Evolutionary conservation across 169 alveolate genomes (phyloP).

Genomic region (Amoebophrya sp.): DNA sequence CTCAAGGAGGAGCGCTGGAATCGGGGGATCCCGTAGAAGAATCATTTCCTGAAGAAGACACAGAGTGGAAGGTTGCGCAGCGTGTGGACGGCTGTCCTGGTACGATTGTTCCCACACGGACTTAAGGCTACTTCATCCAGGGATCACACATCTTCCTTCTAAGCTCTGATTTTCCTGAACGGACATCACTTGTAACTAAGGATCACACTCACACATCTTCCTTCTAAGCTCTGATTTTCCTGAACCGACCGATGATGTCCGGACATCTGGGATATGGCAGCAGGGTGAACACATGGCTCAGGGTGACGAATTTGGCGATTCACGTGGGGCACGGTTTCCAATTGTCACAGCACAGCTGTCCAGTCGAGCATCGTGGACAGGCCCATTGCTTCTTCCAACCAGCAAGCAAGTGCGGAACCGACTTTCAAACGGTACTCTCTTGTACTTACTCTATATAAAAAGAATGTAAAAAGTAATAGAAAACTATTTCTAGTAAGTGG

Average conservation of each 20-base stretch:
- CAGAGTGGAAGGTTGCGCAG: neutral
- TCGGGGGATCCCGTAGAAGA: neutral
- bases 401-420: neutral
- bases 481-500: too few species aligned
- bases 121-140: too few species aligned
- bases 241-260: neutral
- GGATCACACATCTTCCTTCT: too few species aligned
- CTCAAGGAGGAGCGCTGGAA: too few species aligned
- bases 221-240: too few species aligned
- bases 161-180: neutral
- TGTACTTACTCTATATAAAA: too few species aligned
- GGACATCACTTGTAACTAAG: too few species aligned
- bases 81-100: neutral
- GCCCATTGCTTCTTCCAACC: constrained; percentile 21
- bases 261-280: neutral
- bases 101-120: neutral
- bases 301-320: neutral
- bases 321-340: constrained; percentile 26
- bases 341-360: neutral
- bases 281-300: neutral
- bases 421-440: too few species aligned
- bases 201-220: too few species aligned
- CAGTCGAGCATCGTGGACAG: constrained; percentile 1
- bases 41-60: neutral
- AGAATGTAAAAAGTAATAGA: too few species aligned